These are phyloP conservation scores for Gossypium gossypioides DNA, from an alignment of 441 rosid species.

Conservation along the genomic window DNA sequence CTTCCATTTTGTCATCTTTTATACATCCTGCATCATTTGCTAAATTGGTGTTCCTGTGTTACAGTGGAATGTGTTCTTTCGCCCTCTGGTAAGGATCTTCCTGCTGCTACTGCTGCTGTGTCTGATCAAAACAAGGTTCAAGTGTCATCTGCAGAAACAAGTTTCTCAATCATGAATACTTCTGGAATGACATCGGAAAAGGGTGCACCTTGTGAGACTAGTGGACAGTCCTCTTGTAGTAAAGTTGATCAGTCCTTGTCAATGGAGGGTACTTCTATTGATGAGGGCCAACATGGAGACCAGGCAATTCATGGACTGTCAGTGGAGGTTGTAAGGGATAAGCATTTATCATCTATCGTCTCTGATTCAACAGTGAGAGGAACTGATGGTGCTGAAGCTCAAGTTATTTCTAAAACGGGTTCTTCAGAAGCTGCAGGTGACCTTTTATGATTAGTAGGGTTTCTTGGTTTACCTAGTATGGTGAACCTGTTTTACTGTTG, in stretches of 20 bases:
- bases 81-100: constrained; percentile 16
- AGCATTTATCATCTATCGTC: constrained; percentile 22
- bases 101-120: constrained; percentile 20
- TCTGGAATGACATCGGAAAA: constrained; percentile 21
- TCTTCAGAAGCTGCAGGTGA: constrained; percentile 41
- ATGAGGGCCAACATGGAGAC: constrained; percentile 24
- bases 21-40: constrained; percentile 14
- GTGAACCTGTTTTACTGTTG: neutral
- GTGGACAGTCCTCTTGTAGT: constrained; percentile 16
- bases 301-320: constrained; percentile 23
- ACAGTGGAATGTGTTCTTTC: constrained; percentile 18
- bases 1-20: constrained; percentile 2
- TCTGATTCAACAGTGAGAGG: constrained; percentile 22
- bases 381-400: constrained; percentile 26
- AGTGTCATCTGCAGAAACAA: constrained; percentile 18
- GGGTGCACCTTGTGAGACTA: constrained; percentile 22
- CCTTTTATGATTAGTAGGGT: neutral
- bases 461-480: neutral
- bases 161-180: constrained; percentile 23
- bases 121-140: constrained; percentile 27
- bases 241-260: constrained; percentile 25
- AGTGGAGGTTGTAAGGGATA: constrained; percentile 21
- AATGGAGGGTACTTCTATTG: constrained; percentile 25
- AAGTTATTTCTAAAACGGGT: constrained; percentile 22
- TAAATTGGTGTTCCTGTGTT: constrained; percentile 16